These are phyloP conservation scores for Exophiala viscosa DNA, from an alignment of 2,329 filamentous ascomycete genomes.

Conservation along the genomic window DNA sequence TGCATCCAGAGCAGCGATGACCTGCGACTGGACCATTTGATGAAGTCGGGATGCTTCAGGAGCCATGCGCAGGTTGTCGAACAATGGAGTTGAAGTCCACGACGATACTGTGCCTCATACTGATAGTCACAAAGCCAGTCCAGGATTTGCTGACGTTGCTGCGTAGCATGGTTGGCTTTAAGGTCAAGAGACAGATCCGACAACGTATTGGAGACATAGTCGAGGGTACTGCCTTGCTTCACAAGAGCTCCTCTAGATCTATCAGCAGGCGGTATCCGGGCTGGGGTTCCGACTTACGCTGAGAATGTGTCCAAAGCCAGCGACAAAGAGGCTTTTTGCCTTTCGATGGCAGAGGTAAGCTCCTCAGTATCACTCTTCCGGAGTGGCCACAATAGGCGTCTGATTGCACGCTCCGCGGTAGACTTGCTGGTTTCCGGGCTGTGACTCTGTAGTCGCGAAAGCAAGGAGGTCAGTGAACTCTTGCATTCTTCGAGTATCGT, in stretches of 20 bases:
- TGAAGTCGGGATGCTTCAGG: constrained; percentile 10
- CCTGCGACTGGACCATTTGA: constrained; percentile 11
- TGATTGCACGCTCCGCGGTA: constrained; percentile 4
- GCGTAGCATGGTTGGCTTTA: constrained; percentile 6
- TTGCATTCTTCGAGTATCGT: constrained; percentile 3
- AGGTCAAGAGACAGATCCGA: constrained; percentile 9
- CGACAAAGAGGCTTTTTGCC: constrained; percentile 19
- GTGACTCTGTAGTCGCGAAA: constrained; percentile 9
- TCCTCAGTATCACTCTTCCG: constrained; percentile 15
- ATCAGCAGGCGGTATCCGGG: constrained; percentile 1
- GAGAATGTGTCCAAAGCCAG: constrained; percentile 13
- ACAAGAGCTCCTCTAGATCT: constrained; percentile 11
- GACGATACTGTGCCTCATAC: constrained; percentile 17
- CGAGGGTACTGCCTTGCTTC: constrained; percentile 8
- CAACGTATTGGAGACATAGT: constrained; percentile 10
- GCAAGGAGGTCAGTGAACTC: constrained; percentile 3
- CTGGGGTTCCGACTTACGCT: constrained; percentile 8
- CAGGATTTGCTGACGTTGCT: constrained; percentile 12
- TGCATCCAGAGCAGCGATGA: constrained; percentile 22
- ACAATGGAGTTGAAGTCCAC: constrained; percentile 16
- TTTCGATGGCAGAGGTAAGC: constrained; percentile 8
- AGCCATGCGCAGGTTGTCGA: constrained; percentile 17
- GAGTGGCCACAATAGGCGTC: constrained; percentile 17
- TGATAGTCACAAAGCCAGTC: constrained; percentile 21
- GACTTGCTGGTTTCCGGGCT: neutral